Conservation (phyloP, 768 basidiomycete genomes). For the Xerocomus spinulosus region DNA sequence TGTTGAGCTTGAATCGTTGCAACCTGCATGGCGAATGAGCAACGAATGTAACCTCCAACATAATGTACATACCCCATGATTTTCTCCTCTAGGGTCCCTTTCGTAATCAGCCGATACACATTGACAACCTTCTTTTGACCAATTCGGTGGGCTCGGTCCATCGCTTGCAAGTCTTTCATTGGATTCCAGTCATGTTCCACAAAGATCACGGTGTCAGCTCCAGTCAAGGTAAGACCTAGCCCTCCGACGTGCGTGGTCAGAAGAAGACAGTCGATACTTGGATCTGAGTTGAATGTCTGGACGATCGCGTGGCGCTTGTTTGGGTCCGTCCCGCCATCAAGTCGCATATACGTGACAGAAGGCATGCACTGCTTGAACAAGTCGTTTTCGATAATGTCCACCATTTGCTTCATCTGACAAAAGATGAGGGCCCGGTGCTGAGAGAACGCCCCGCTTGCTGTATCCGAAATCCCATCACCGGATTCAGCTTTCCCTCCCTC, state of each 20-base stretch:
- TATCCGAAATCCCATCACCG: slow-evolving; percentile 50
- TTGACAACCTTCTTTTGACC: slow-evolving; percentile 99
- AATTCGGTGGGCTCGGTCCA: slow-evolving; percentile 97
- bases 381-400: slow-evolving; percentile 93
- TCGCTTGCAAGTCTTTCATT: slow-evolving; percentile 98
- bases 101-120: slow-evolving; percentile 94
- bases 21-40: slow-evolving; percentile 46
- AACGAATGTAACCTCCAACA: background rate
- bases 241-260: slow-evolving; percentile 98
- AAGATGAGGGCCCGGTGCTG: slow-evolving; percentile 99
- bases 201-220: slow-evolving; percentile 98
- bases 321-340: slow-evolving; percentile 89
- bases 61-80: slow-evolving; percentile 86
- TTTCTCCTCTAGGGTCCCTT: slow-evolving; percentile 97
- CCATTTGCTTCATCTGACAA: slow-evolving; percentile 99
- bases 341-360: slow-evolving; percentile 94
- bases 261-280: slow-evolving; percentile 93
- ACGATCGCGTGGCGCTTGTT: slow-evolving; percentile 95
- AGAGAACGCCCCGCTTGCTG: slow-evolving; percentile 57
- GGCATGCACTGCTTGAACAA: slow-evolving; percentile 92
- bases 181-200: slow-evolving; percentile 99
- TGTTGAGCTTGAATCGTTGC: slow-evolving; percentile 98
- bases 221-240: slow-evolving; percentile 90
- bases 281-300: slow-evolving; percentile 97
- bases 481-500: slow-evolving; percentile 67